A percentile compares a stretch with the other conserved stretches of the same genome.
phyloP scores from a whole-genome alignment of 1,284 basidiomycete species.

The Butyriboletus appendiculatus region DNA sequence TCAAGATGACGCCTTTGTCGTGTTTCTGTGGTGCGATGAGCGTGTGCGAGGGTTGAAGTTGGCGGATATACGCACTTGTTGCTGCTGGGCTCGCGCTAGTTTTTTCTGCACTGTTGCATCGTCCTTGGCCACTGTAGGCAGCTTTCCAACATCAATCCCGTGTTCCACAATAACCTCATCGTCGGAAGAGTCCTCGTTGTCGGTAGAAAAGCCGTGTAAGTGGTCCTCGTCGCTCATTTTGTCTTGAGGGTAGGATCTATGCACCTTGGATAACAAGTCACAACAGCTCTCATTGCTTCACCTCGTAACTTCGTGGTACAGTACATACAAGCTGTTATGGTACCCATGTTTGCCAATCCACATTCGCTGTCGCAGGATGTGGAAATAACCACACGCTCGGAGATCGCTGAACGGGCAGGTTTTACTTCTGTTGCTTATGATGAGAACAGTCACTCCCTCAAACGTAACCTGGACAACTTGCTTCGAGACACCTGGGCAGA shows the following conservation, averaged over 20 bases:
- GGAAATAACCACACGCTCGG: constrained; percentile 30
- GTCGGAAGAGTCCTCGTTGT: constrained; percentile 80
- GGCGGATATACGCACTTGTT: constrained; percentile 56
- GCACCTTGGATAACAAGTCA: constrained; percentile 22
- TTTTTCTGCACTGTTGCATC: constrained; percentile 78
- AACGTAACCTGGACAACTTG: constrained; percentile 23
- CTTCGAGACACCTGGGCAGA: constrained; percentile 24
- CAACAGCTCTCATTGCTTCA: constrained; percentile 17
- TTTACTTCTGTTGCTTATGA: constrained; percentile 6
- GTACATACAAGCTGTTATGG: constrained; percentile 12
- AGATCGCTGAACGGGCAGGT: constrained; percentile 18
- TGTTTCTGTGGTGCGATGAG: constrained; percentile 47
- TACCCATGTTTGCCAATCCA: constrained; percentile 33
- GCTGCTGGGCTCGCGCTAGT: constrained; percentile 81
- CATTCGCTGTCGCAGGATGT: constrained; percentile 21
- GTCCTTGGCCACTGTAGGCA: constrained; percentile 86
- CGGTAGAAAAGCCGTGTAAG: constrained; percentile 75
- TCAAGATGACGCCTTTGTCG: constrained; percentile 85
- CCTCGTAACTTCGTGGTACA: neutral
- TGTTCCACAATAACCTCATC: constrained; percentile 70
- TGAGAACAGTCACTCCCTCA: constrained; percentile 9
- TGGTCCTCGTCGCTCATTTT: constrained; percentile 43
- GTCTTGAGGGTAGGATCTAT: neutral
- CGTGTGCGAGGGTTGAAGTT: neutral
- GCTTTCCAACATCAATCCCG: constrained; percentile 63